Base-by-base conservation (phyloP, 2,329 filamentous ascomycete genomes). In the Aspergillus sp. region DNA sequence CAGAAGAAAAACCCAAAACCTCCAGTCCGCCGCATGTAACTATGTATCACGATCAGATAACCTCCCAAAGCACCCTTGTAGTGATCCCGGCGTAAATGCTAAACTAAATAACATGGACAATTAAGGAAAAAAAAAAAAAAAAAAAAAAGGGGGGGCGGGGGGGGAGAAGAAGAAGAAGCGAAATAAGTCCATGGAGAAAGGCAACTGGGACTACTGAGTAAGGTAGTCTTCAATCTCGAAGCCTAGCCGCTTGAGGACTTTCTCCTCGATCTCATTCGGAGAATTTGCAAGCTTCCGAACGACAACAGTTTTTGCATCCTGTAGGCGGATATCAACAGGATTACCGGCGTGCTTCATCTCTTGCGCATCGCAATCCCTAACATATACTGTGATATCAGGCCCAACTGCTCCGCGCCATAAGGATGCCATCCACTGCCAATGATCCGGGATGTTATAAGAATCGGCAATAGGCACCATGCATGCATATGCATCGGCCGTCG, bases 351-450 rank as follows among this genome's bases (percentile, higher is more conserved):
- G 73, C 5, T 72, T 72, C 43, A 80, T 56, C 50, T 81, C 73
- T 19, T 74, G 74, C 44, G 73, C 70, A 17, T 72, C 70, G 48
- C 73, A 73, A 39, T 78, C 74, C 5, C 74, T 72, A 47, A 80
- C 72, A 52, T 77, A 77, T 12, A 81, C 71, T 0, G 77, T 80
- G 52, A 80, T 73, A 60, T 98, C 93, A 0, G 93, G 87, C 0
- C 90, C 91, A 1, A 93, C 82, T 54, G 90, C 89, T 9, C 91
- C 91, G 9, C 93, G 87, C 93, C 93, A 98, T 21, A 97, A 83
- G 44, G 90, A 93, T 37, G 93, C 93, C 81, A 95, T 91, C 93
- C 93, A 98, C 73, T 96, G 90, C 92, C 93, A 98, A 76, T 98
- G 93, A 67, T 96, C 92, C n/a, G 90, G 83, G 0, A 90, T 87